phyloP scores from a whole-genome alignment of 805 yeast species.

The Suhomyces sp. region DNA sequence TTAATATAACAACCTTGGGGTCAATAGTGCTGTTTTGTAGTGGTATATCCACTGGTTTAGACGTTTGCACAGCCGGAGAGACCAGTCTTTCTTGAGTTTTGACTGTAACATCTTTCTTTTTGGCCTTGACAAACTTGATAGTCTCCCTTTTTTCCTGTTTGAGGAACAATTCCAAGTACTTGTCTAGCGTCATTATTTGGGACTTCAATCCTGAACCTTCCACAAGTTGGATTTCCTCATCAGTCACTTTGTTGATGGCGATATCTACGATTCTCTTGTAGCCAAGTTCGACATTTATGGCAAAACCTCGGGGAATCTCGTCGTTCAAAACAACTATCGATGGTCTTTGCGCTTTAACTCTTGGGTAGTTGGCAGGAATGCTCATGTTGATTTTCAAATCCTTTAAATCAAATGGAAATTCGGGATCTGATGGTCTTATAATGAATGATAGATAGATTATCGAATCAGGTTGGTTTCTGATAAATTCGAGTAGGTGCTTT shows the following conservation, averaged over 20 bases:
- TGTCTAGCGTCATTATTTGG: conserved; percentile 54
- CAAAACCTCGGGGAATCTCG: conserved; percentile 68
- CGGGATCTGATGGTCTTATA: conserved; percentile 63
- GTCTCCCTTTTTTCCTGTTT: conserved; percentile 59
- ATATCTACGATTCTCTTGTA: conserved; percentile 44
- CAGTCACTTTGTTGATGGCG: conserved; percentile 19
- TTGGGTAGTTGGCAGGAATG: conserved; percentile 57
- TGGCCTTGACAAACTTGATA: conserved; percentile 52
- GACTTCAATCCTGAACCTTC: conserved; percentile 53
- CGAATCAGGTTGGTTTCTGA: conserved; percentile 17
- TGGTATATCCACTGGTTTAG: neutral
- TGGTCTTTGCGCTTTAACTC: conserved; percentile 38
- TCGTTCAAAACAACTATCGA: conserved; percentile 56
- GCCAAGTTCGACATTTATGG: conserved; percentile 65
- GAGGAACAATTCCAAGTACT: conserved; percentile 55
- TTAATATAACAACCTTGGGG: conserved; percentile 2
- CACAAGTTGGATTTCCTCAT: conserved; percentile 30
- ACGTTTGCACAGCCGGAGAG: neutral
- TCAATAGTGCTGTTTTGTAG: neutral
- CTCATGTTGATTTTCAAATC: conserved; percentile 50
- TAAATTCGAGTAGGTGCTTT: conserved; percentile 30
- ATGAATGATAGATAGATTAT: conserved; percentile 42
- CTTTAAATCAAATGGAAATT: conserved; percentile 64
- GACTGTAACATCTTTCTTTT: conserved; percentile 1
- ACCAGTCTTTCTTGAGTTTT: neutral